Conservation (phyloP, 2,329 filamentous ascomycete genomes). For the Pseudogymnoascus sp. region DNA sequence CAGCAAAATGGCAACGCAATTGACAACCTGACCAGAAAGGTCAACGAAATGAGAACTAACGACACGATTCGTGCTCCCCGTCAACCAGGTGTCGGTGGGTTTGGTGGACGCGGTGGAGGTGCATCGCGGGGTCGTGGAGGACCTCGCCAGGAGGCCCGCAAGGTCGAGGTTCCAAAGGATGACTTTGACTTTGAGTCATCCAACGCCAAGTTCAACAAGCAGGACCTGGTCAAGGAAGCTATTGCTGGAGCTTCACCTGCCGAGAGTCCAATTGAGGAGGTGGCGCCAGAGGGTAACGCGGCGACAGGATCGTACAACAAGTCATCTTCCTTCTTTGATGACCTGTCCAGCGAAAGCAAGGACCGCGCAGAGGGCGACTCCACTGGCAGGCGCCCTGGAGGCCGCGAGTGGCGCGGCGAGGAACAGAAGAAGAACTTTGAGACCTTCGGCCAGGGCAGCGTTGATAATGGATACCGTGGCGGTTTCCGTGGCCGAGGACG, state of each 20-base stretch:
- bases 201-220: slow-evolving; percentile 84
- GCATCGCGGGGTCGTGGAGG: slow-evolving; percentile 32
- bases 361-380: slow-evolving; percentile 69
- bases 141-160: slow-evolving; percentile 39
- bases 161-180: slow-evolving; percentile 79
- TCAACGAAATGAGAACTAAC: slow-evolving; percentile 67
- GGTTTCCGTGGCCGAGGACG: slow-evolving; percentile 75
- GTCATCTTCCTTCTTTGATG: slow-evolving; percentile 88
- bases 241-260: slow-evolving; percentile 66
- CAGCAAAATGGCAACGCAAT: slow-evolving; percentile 38
- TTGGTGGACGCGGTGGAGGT: slow-evolving; percentile 30
- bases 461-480: slow-evolving; percentile 69
- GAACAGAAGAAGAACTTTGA: slow-evolving; percentile 95
- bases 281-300: slow-evolving; percentile 37
- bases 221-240: slow-evolving; percentile 78
- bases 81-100: slow-evolving; percentile 37
- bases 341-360: slow-evolving; percentile 89
- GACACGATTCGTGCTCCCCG: slow-evolving; percentile 44
- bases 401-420: slow-evolving; percentile 81
- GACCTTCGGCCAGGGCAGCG: slow-evolving; percentile 93
- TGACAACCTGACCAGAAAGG: slow-evolving; percentile 66
- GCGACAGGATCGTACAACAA: slow-evolving; percentile 69
- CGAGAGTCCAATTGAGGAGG: slow-evolving; percentile 36
- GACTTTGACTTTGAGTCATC: slow-evolving; percentile 87
- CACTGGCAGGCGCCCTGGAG: slow-evolving; percentile 58